A percentile compares a stretch with the other conserved stretches of the same genome.
These are phyloP conservation scores for Diaporthe longicolla DNA, from an alignment of 2,329 filamentous ascomycete species.

Conservation along the genomic window DNA sequence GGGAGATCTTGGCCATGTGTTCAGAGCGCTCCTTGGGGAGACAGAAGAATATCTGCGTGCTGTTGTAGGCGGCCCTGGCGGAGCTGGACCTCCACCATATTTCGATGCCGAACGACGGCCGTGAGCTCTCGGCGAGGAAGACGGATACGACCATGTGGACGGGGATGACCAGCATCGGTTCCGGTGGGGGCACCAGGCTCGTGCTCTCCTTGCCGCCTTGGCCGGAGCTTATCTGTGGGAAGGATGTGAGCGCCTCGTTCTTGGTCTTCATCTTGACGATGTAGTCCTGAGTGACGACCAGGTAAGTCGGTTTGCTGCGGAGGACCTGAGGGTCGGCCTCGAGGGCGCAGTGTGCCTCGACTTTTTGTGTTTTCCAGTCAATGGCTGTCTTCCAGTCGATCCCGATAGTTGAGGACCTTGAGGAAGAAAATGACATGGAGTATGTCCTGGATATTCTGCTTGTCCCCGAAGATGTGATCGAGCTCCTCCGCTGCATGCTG, in stretches of 20 bases:
- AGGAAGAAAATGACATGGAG: conserved; percentile 40
- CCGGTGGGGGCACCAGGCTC: conserved; percentile 48
- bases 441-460: conserved; percentile 46
- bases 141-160: conserved; percentile 66
- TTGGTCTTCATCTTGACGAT: conserved; percentile 65
- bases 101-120: conserved; percentile 66
- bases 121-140: conserved; percentile 65
- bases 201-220: conserved; percentile 45
- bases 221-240: conserved; percentile 57
- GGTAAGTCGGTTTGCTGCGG: conserved; percentile 62
- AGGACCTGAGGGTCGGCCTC: conserved; percentile 64
- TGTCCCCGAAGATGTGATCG: conserved; percentile 49
- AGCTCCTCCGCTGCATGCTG: conserved; percentile 49
- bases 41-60: conserved; percentile 64
- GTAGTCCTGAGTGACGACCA: conserved; percentile 66
- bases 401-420: conserved; percentile 47
- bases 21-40: conserved; percentile 64
- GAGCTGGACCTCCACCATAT: conserved; percentile 68
- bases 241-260: conserved; percentile 62
- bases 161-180: conserved; percentile 60
- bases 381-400: conserved; percentile 49
- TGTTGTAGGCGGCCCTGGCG: conserved; percentile 61
- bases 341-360: conserved; percentile 59
- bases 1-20: conserved; percentile 62
- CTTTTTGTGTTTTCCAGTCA: conserved; percentile 51